Evolutionary conservation across 176 grass and related monocot species (phyloP), one percentile per base, ranked within the genome.

Genomic region (Themeda triandra): DNA sequence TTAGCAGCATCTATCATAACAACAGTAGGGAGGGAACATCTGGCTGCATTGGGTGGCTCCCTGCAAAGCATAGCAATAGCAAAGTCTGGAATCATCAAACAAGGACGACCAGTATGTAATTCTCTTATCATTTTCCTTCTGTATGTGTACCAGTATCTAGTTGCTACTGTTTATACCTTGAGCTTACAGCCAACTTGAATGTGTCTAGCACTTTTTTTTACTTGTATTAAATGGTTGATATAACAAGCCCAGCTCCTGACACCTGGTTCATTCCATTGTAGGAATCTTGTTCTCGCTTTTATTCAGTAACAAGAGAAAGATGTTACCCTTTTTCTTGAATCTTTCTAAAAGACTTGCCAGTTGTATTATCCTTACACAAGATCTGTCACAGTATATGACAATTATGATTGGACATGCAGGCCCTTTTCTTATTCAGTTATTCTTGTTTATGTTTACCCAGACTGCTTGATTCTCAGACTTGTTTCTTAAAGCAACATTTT

Each of bases 61-160:
- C 76, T 95, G 37, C 87, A 93, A 92, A 92, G 85, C 66, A 93
- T 98, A 75, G 87, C 96, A 80, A 78, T 88, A 86, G 96, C 96
- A 83, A 98, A 98, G 70, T 92, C 96, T 35, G 91, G 96, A 92
- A 95, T 95, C 75, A 98, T 98, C 83, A 98, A 98, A 76, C 81
- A 93, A 76, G 89, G 64, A 31, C 88, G 83, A 79, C 91, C 96
- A 90, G 96, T 98, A 77, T 83, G 91, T 90, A 88, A 36, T 53
- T 87, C 59, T 88, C 70, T 71, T 27, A 28, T 87, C 25, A 79
- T 33, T 73, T 30, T 27, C 25, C 32, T 25, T 82, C 8, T 27
- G 46, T 59, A 83, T 86, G 8, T 79, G 32, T 41, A 13, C 10
- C 32, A 72, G 4, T 6, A 23, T 75, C 10, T 56, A 8, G 5